phyloP scores from a whole-genome alignment of 805 yeast genomes.

The Candida easanensis region DNA sequence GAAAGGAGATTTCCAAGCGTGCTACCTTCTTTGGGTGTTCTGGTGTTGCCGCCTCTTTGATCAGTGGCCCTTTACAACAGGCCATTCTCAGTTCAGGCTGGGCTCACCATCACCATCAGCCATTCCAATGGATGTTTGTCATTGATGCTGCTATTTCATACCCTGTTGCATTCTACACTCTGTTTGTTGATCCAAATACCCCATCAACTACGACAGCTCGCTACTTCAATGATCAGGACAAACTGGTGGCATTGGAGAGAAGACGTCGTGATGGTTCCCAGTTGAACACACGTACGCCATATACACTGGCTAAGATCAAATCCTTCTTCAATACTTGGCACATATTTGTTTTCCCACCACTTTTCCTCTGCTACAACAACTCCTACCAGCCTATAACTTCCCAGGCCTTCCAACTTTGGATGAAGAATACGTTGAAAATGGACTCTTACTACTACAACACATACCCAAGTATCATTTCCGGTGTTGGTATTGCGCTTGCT shows the following conservation, averaged over 20 bases:
- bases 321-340: slow-evolving; percentile 49
- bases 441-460: slow-evolving; percentile 36
- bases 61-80: slow-evolving; percentile 38
- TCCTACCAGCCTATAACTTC: slow-evolving; percentile 32
- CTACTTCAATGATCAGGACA: slow-evolving; percentile 39
- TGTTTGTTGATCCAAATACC: slow-evolving; percentile 30
- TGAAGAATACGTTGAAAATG: slow-evolving; percentile 34
- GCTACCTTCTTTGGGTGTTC: slow-evolving; percentile 32
- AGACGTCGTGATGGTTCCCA: slow-evolving; percentile 42
- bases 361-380: slow-evolving; percentile 23
- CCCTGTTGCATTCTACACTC: slow-evolving; percentile 42
- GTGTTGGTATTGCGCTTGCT: slow-evolving; percentile 38
- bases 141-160: slow-evolving; percentile 40
- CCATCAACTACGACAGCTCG: slow-evolving; percentile 38
- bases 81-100: slow-evolving; percentile 23
- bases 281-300: slow-evolving; percentile 39
- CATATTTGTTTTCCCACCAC: slow-evolving; percentile 40
- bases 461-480: slow-evolving; percentile 40
- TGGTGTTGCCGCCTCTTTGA: slow-evolving; percentile 25
- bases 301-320: slow-evolving; percentile 39
- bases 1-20: slow-evolving; percentile 34
- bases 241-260: slow-evolving; percentile 43
- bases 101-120: slow-evolving; percentile 17
- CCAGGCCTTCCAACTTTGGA: slow-evolving; percentile 48
- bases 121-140: slow-evolving; percentile 44